A percentile compares a stretch with the other conserved stretches of the same genome.
Evolutionary conservation across 345 rosid genomes (phyloP).

Genomic region (Physaria fendleri): DNA sequence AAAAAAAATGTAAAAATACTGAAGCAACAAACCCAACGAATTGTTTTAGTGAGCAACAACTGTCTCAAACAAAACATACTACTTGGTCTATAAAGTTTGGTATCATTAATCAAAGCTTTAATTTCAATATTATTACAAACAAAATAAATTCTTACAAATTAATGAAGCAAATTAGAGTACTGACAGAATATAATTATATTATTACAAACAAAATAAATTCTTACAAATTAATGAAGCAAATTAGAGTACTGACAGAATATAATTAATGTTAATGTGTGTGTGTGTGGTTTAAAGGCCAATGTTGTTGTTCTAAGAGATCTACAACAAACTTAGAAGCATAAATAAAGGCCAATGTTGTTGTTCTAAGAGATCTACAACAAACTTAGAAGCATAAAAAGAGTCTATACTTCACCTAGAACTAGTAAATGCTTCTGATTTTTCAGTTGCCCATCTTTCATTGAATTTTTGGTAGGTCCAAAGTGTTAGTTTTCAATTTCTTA

Average conservation of each 20-base stretch:
- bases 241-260: constrained; percentile 9
- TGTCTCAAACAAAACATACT: constrained; percentile 23
- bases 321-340: constrained; percentile 16
- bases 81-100: constrained; percentile 24
- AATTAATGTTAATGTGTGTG: constrained; percentile 9
- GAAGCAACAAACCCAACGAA: constrained; percentile 23
- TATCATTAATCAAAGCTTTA: constrained; percentile 17
- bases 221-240: constrained; percentile 3
- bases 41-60: constrained; percentile 29
- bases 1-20: background rate
- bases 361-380: constrained; percentile 11
- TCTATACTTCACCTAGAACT: constrained; percentile 17
- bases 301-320: constrained; percentile 7
- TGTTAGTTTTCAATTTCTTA: background rate
- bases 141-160: background rate
- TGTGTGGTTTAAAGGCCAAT: constrained; percentile 9
- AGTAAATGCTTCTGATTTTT: constrained; percentile 12
- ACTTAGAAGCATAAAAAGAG: constrained; percentile 13
- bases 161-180: background rate
- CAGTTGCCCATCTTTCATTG: constrained; percentile 13
- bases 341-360: constrained; percentile 7
- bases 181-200: too few relatives aligned
- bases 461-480: constrained; percentile 24
- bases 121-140: constrained; percentile 1
- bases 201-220: background rate